phyloP scores from a whole-genome alignment of 2,329 filamentous ascomycete species.

The Onygenales sp. region DNA sequence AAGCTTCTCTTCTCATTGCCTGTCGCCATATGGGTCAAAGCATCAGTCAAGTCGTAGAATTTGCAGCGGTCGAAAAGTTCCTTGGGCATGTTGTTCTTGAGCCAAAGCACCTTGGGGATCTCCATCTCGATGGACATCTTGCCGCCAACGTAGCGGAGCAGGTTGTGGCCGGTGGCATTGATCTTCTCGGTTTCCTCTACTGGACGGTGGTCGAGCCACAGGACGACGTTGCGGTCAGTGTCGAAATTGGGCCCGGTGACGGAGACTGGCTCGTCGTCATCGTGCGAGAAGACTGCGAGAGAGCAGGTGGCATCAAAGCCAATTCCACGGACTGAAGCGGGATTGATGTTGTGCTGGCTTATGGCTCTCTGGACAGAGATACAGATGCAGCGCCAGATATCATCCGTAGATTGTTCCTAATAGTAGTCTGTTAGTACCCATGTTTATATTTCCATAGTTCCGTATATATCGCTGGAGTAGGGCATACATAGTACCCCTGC shows the following conservation, averaged over 20 bases:
- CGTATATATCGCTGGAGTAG: not conserved
- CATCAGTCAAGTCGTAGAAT: conserved; percentile 92
- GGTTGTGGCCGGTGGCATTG: conserved; percentile 83
- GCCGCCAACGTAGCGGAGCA: conserved; percentile 91
- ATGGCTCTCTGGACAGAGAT: conserved; percentile 75
- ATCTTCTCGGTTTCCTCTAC: conserved; percentile 86
- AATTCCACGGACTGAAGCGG: conserved; percentile 70
- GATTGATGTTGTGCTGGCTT: conserved; percentile 69
- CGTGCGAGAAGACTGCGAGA: conserved; percentile 76
- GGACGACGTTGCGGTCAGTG: conserved; percentile 86
- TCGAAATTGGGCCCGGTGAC: conserved; percentile 83
- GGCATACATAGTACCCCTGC: conserved; percentile 60
- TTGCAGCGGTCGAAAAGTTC: conserved; percentile 88
- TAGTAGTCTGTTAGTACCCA: not conserved
- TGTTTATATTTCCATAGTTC: not conserved
- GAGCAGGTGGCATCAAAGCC: conserved; percentile 99
- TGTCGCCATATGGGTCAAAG: conserved; percentile 86
- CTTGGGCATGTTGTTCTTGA: conserved; percentile 95
- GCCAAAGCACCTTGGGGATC: conserved; percentile 94
- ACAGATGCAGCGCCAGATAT: conserved; percentile 96
- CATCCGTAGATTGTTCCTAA: conserved; percentile 91
- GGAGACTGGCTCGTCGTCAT: conserved; percentile 83
- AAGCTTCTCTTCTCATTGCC: conserved; percentile 86
- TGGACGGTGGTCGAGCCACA: conserved; percentile 95
- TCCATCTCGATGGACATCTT: conserved; percentile 99